Evolutionary conservation across 106 monocot genomes (phyloP).

Genomic region (Dioscorea alata): DNA sequence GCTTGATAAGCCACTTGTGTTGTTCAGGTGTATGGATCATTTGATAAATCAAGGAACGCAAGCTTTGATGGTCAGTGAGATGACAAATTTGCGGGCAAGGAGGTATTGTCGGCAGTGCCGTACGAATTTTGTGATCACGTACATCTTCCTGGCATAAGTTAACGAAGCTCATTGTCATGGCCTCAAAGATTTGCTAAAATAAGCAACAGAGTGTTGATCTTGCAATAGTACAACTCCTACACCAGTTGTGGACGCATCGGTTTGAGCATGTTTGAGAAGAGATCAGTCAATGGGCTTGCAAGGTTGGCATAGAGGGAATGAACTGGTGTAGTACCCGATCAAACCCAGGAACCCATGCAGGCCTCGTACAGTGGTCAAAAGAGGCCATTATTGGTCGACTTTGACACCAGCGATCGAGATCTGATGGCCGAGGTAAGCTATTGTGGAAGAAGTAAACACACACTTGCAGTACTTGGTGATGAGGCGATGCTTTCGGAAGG

Average conservation of each 20-base stretch:
- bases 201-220: neutral
- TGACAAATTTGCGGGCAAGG: neutral
- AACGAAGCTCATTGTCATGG: neutral
- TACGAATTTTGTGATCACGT: neutral
- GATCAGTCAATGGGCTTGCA: neutral
- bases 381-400: no score
- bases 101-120: constrained; percentile 12
- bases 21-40: neutral
- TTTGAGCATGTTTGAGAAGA: neutral
- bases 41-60: neutral
- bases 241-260: neutral
- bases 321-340: constrained; percentile 12
- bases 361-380: no score
- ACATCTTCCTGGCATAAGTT: constrained; percentile 8
- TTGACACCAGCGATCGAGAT: no score
- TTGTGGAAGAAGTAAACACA: neutral
- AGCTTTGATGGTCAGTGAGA: constrained; percentile 17
- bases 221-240: constrained; percentile 7
- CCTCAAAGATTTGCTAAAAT: neutral
- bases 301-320: neutral
- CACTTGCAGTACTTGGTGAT: neutral
- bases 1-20: neutral
- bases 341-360: constrained; percentile 14
- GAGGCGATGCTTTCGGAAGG: neutral
- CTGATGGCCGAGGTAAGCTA: no score